A percentile compares a stretch with the other conserved stretches of the same genome.
Evolutionary conservation across 2,329 filamentous ascomycete species (phyloP).

Genomic region (Aspergillus ruber): DNA sequence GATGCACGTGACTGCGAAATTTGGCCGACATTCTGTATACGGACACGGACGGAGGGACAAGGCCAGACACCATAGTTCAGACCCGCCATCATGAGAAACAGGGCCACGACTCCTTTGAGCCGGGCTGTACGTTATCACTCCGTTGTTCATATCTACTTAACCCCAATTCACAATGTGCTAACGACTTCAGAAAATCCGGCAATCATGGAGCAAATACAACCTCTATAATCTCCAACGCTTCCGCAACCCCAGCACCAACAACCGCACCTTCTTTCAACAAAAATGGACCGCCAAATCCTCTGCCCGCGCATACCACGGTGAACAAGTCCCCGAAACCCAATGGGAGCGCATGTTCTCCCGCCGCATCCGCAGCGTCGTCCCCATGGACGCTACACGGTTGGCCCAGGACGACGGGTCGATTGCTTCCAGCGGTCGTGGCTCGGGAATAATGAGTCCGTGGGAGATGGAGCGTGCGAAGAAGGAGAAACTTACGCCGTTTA

Average conservation of each 20-base stretch:
- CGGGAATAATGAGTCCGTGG: slow-evolving; percentile 49
- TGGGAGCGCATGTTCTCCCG: slow-evolving; percentile 91
- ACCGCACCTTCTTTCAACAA: slow-evolving; percentile 85
- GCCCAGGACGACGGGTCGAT: slow-evolving; percentile 75
- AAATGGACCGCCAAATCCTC: slow-evolving; percentile 90
- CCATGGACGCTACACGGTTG: slow-evolving; percentile 76
- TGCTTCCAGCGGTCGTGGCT: slow-evolving; percentile 75
- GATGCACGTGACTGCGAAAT: background rate
- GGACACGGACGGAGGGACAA: slow-evolving; percentile 3
- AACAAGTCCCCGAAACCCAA: slow-evolving; percentile 85
- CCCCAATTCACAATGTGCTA: background rate
- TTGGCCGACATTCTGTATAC: slow-evolving; percentile 18
- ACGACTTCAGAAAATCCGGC: slow-evolving; percentile 69
- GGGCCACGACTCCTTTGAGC: slow-evolving; percentile 36
- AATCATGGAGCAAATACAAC: slow-evolving; percentile 97
- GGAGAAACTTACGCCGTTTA: slow-evolving; percentile 63
- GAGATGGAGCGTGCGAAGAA: background rate
- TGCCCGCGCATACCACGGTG: slow-evolving; percentile 84
- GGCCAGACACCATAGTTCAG: slow-evolving; percentile 5
- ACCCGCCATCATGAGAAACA: slow-evolving; percentile 38
- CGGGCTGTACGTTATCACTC: slow-evolving; percentile 28
- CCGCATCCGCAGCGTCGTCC: slow-evolving; percentile 71
- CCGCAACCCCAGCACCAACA: slow-evolving; percentile 38
- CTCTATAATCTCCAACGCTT: slow-evolving; percentile 74
- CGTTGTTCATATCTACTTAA: background rate